Conservation (phyloP, 495 filamentous ascomycete genomes). For the Paragyromitra xinjiangensis region DNA sequence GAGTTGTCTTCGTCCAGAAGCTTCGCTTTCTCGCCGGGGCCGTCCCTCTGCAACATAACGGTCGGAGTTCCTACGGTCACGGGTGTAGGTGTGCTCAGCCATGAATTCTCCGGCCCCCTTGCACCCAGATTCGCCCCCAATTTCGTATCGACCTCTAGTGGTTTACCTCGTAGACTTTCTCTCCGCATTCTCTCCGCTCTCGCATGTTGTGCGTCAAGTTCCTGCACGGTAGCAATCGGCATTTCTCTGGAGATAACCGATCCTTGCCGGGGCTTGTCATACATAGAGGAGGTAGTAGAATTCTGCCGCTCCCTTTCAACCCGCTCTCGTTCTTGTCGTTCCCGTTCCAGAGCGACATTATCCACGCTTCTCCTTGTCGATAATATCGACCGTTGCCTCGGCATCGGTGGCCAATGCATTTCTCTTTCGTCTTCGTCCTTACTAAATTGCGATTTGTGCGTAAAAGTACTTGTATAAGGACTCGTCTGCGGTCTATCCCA, state of each 20-base stretch:
- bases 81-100: slow-evolving; percentile 52
- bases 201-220: slow-evolving; percentile 53
- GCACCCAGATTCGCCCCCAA: slow-evolving; percentile 25
- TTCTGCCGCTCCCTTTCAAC: slow-evolving; percentile 36
- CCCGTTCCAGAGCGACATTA: slow-evolving; percentile 51
- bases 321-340: slow-evolving; percentile 42
- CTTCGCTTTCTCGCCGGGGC: slow-evolving; percentile 54
- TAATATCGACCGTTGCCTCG: slow-evolving; percentile 42
- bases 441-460: slow-evolving; percentile 45
- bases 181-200: slow-evolving; percentile 40
- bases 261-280: slow-evolving; percentile 44
- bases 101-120: slow-evolving; percentile 46
- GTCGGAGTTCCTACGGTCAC: slow-evolving; percentile 52
- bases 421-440: slow-evolving; percentile 52
- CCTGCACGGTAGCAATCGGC: slow-evolving; percentile 55
- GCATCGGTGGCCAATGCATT: slow-evolving; percentile 53
- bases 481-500: slow-evolving; percentile 57
- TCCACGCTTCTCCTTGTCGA: slow-evolving; percentile 52
- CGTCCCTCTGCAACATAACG: slow-evolving; percentile 56
- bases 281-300: slow-evolving; percentile 38
- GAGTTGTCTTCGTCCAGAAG: slow-evolving; percentile 37
- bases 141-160: slow-evolving; percentile 52
- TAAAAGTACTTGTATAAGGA: slow-evolving; percentile 51
- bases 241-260: slow-evolving; percentile 52
- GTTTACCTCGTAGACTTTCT: slow-evolving; percentile 39